Evolutionary conservation across 2,329 filamentous ascomycete genomes (phyloP).

Genomic region (Penicillium sp.): DNA sequence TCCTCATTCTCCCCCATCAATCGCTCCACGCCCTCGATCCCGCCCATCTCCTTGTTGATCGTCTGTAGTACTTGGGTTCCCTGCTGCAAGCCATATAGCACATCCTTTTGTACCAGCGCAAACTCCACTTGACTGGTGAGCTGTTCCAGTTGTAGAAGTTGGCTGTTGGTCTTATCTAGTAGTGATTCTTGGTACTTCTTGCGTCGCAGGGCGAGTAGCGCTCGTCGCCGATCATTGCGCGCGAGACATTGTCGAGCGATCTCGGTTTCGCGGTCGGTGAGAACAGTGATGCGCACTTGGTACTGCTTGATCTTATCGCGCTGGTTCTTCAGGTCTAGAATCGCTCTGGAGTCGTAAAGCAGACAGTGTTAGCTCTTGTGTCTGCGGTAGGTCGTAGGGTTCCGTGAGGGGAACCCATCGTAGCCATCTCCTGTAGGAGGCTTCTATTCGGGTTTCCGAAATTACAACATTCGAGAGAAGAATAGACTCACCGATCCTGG

Average conservation of each 20-base stretch:
- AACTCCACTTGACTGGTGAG: conserved; percentile 89
- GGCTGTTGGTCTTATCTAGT: conserved; percentile 80
- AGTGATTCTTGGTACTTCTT: conserved; percentile 97
- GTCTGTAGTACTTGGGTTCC: conserved; percentile 83
- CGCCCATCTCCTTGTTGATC: conserved; percentile 94
- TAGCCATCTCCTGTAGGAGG: background rate
- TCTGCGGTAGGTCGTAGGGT: background rate
- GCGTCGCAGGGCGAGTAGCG: conserved; percentile 79
- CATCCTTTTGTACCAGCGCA: conserved; percentile 92
- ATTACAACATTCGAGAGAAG: background rate
- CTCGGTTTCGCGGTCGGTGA: conserved; percentile 82
- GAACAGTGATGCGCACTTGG: conserved; percentile 78
- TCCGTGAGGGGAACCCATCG: conserved; percentile 14
- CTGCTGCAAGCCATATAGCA: conserved; percentile 86
- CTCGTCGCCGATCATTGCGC: conserved; percentile 71
- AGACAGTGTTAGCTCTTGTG: conserved; percentile 3
- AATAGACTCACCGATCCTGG: conserved; percentile 72
- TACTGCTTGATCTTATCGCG: conserved; percentile 97
- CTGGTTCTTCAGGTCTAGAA: conserved; percentile 95
- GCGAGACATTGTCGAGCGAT: conserved; percentile 80
- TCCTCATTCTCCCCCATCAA: conserved; percentile 90
- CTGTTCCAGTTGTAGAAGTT: conserved; percentile 89
- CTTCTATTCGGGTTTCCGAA: background rate
- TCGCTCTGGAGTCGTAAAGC: conserved; percentile 60
- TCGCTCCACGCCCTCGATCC: conserved; percentile 88